Evolutionary conservation across 768 basidiomycete genomes (phyloP).

Genomic region (Mycena galopus): DNA sequence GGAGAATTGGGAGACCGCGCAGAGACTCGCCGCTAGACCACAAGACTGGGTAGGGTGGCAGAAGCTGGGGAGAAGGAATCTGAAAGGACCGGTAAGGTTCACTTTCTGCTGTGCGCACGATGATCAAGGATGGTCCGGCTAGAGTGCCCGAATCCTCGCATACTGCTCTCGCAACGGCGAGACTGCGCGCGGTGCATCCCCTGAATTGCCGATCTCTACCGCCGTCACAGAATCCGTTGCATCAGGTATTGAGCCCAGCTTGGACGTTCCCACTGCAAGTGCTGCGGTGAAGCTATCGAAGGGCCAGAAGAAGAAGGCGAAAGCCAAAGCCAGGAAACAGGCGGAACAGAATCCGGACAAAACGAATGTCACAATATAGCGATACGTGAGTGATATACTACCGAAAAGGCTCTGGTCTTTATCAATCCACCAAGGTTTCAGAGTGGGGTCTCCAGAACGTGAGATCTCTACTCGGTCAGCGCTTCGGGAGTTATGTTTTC

Average conservation of each 20-base stretch:
- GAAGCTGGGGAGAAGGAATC: constrained; percentile 6
- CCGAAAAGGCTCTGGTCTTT: too few species aligned
- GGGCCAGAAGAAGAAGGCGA: background rate
- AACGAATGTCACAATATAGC: too few species aligned
- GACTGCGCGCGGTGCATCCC: background rate
- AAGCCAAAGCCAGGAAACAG: background rate
- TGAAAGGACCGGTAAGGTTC: constrained; percentile 16
- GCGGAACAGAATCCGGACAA: too few species aligned
- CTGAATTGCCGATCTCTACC: too few species aligned
- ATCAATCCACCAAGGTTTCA: too few species aligned
- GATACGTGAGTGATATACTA: too few species aligned
- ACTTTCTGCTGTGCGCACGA: background rate
- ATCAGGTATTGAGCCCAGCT: too few species aligned
- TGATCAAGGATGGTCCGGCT: background rate
- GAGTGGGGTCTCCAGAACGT: too few species aligned
- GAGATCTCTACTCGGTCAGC: too few species aligned
- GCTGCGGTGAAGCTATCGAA: background rate
- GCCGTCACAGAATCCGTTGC: too few species aligned
- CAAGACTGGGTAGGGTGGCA: constrained; percentile 1
- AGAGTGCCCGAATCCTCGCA: constrained; percentile 12
- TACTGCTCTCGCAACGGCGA: constrained; percentile 5
- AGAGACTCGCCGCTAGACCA: constrained; percentile 9
- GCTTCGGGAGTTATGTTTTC: too few species aligned
- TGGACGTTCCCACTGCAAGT: too few species aligned
- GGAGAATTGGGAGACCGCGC: background rate